Evolutionary conservation across 2,329 filamentous ascomycete species (phyloP).

Genomic region (Parastagonospora avenae): DNA sequence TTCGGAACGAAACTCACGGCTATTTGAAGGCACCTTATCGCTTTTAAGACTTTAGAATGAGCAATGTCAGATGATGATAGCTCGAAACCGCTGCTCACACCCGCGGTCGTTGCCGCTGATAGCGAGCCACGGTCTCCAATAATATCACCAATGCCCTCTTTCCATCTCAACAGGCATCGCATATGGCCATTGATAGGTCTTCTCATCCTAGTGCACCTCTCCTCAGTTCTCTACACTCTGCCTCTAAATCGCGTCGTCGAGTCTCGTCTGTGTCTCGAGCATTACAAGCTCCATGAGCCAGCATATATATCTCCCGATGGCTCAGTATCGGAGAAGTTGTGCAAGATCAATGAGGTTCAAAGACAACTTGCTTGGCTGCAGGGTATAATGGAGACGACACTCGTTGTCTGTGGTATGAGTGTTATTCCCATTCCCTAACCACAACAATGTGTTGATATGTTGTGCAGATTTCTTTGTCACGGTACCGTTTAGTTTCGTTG

Average conservation of each 20-base stretch:
- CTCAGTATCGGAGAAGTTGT: conserved; percentile 57
- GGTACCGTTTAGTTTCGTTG: conserved; percentile 43
- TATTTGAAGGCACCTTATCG: neutral
- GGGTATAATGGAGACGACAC: conserved; percentile 50
- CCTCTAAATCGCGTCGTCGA: conserved; percentile 47
- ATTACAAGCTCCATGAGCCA: conserved; percentile 54
- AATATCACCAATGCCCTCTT: conserved; percentile 8
- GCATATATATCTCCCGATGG: conserved; percentile 43
- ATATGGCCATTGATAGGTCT: conserved; percentile 39
- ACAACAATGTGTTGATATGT: no score
- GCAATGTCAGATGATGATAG: conserved; percentile 5
- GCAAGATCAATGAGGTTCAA: conserved; percentile 61
- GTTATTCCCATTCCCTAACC: neutral
- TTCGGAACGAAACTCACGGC: neutral
- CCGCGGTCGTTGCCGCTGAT: neutral
- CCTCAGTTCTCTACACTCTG: conserved; percentile 41
- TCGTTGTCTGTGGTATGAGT: conserved; percentile 41
- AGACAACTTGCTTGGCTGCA: conserved; percentile 59
- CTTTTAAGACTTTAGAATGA: neutral
- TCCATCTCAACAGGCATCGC: conserved; percentile 6
- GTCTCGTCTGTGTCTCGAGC: conserved; percentile 52
- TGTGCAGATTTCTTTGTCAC: conserved; percentile 40
- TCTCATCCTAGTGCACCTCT: conserved; percentile 41
- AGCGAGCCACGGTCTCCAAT: conserved; percentile 1
- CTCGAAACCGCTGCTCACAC: conserved; percentile 10